phyloP scores from a whole-genome alignment of 345 rosid genomes.

The Abelmoschus esculentus region DNA sequence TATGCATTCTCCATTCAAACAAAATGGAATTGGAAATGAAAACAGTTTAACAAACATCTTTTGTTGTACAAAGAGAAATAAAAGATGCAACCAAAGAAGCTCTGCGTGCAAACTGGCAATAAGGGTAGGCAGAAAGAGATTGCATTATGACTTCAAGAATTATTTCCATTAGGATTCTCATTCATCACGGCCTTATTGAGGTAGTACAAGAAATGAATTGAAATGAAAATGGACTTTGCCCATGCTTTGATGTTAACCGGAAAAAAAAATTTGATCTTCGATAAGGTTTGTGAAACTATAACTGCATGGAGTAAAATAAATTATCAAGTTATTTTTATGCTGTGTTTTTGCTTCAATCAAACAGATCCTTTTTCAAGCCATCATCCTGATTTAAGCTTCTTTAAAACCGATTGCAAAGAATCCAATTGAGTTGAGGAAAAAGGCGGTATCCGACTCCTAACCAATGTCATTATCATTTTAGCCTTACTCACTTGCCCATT shows the following conservation, averaged over 20 bases:
- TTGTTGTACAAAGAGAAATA: not conserved
- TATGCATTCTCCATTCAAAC: not conserved
- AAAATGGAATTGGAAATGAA: not conserved
- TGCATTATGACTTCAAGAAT: not conserved
- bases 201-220: not conserved
- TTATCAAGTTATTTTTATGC: not conserved
- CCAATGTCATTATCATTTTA: constrained; percentile 38
- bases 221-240: not conserved
- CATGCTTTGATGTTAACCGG: not conserved
- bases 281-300: not conserved
- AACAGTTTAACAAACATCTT: not conserved
- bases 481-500: constrained; percentile 44
- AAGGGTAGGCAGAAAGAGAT: not conserved
- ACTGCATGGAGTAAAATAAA: not conserved
- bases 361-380: not conserved
- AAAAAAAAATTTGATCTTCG: not conserved
- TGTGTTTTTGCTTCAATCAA: constrained; percentile 1
- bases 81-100: not conserved
- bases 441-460: constrained; percentile 46
- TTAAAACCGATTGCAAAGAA: constrained; percentile 30
- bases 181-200: not conserved
- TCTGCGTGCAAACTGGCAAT: not conserved
- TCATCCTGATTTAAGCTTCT: constrained; percentile 1
- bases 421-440: constrained; percentile 45
- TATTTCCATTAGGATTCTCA: not conserved